These are phyloP conservation scores for Cyanidioschyzon merolae DNA, from an alignment of 23 red algal genomes.

Conservation along the genomic window DNA sequence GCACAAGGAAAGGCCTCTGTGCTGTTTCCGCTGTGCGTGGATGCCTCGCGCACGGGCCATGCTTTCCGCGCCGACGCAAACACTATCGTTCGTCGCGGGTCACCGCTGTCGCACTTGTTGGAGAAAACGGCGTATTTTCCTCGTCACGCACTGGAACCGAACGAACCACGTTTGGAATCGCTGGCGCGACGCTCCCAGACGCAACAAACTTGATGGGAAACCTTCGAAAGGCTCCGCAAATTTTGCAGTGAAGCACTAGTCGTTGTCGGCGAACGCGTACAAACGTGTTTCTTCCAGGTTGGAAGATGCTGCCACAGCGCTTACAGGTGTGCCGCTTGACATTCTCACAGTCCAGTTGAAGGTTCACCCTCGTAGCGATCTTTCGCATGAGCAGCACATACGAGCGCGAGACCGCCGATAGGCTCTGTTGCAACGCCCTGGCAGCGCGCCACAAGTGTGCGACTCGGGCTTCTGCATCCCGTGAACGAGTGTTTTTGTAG, in stretches of 20 bases:
- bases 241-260: constrained; percentile 1
- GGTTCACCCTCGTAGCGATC: neutral
- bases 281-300: neutral
- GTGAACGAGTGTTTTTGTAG: neutral
- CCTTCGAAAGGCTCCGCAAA: neutral
- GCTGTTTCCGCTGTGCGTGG: no score
- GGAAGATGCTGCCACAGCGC: neutral
- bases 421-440: neutral
- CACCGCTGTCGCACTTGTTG: no score
- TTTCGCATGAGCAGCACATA: neutral
- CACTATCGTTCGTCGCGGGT: no score
- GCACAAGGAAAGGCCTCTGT: no score
- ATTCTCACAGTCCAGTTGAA: neutral
- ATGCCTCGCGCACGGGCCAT: no score
- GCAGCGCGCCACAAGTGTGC: neutral
- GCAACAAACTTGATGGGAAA: neutral
- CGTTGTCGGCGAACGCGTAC: neutral
- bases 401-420: neutral
- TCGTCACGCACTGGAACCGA: no score
- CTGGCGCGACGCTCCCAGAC: neutral
- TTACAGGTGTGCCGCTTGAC: neutral
- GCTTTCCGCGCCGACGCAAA: no score
- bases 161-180: no score
- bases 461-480: neutral
- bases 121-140: no score